A percentile compares a stretch with the other conserved stretches of the same genome.
Evolutionary conservation across 2,329 filamentous ascomycete genomes (phyloP).

Genomic region (Penicillium sp.): DNA sequence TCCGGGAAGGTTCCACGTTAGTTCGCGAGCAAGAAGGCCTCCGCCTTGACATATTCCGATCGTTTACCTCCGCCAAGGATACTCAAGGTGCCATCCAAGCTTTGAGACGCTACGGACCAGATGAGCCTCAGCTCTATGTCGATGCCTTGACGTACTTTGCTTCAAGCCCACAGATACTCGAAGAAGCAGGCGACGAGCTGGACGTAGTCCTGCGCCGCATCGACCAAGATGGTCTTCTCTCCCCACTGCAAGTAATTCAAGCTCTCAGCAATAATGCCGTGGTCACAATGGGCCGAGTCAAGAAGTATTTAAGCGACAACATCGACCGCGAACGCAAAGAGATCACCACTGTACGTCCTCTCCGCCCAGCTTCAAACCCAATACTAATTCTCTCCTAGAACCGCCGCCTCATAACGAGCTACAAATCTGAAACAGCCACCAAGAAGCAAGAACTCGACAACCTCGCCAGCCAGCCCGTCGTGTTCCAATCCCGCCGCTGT

Average conservation of each 20-base stretch:
- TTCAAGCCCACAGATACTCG: constrained; percentile 74
- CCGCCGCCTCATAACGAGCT: constrained; percentile 75
- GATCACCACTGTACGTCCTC: constrained; percentile 58
- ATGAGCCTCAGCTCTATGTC: constrained; percentile 88
- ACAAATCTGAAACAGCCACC: constrained; percentile 76
- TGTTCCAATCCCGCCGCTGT: constrained; percentile 89
- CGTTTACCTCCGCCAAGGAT: constrained; percentile 88
- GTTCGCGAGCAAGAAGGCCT: constrained; percentile 93
- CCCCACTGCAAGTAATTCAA: constrained; percentile 93
- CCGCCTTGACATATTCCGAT: constrained; percentile 92
- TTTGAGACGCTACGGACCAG: constrained; percentile 82
- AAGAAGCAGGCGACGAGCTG: constrained; percentile 85
- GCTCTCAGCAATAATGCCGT: constrained; percentile 76
- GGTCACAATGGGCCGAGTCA: constrained; percentile 96
- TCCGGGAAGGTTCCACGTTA: constrained; percentile 83
- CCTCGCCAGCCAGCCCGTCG: constrained; percentile 73
- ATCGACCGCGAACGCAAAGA: constrained; percentile 86
- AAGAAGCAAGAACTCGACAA: constrained; percentile 77
- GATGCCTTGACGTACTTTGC: constrained; percentile 92
- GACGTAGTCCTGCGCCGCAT: constrained; percentile 79
- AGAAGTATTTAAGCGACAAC: constrained; percentile 83
- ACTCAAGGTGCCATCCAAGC: constrained; percentile 88
- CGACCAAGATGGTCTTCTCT: constrained; percentile 87
- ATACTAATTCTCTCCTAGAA: constrained; percentile 52
- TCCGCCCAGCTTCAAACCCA: neutral